Evolutionary conservation across 2,329 filamentous ascomycete genomes (phyloP).

Genomic region (Calonectria naviculata): DNA sequence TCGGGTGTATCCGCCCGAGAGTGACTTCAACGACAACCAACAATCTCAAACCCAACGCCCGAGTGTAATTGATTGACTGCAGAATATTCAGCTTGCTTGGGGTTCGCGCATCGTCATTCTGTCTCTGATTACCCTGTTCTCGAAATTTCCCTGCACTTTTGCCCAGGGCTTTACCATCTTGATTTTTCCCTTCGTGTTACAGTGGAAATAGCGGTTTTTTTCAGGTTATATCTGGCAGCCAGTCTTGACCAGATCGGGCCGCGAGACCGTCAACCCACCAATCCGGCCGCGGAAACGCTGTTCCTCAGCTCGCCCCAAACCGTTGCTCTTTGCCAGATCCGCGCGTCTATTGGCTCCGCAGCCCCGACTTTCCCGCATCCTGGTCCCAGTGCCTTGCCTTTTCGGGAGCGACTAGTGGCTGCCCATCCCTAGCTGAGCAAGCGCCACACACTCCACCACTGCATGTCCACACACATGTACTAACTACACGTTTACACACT

Average conservation of each 20-base stretch:
- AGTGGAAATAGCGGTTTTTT: conserved; percentile 6
- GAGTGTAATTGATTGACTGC: not conserved
- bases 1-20: conserved; percentile 10
- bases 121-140: not conserved
- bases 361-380: conserved; percentile 30
- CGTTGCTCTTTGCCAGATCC: conserved; percentile 34
- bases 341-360: conserved; percentile 42
- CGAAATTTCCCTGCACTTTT: not conserved
- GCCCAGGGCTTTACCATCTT: not conserved
- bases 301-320: conserved; percentile 41
- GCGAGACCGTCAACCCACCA: conserved; percentile 13
- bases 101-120: not conserved
- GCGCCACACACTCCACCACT: conserved; percentile 24
- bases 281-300: conserved; percentile 23
- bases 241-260: conserved; percentile 36
- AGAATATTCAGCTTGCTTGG: conserved; percentile 4
- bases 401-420: conserved; percentile 40
- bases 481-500: conserved; percentile 20
- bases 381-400: conserved; percentile 32
- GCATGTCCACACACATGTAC: conserved; percentile 27
- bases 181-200: not conserved
- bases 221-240: conserved; percentile 36
- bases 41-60: not conserved
- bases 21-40: not conserved
- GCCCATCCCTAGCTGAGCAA: conserved; percentile 39